These are phyloP conservation scores for Nannizziopsis barbatae DNA, from an alignment of 2,329 filamentous ascomycete genomes.

Conservation along the genomic window DNA sequence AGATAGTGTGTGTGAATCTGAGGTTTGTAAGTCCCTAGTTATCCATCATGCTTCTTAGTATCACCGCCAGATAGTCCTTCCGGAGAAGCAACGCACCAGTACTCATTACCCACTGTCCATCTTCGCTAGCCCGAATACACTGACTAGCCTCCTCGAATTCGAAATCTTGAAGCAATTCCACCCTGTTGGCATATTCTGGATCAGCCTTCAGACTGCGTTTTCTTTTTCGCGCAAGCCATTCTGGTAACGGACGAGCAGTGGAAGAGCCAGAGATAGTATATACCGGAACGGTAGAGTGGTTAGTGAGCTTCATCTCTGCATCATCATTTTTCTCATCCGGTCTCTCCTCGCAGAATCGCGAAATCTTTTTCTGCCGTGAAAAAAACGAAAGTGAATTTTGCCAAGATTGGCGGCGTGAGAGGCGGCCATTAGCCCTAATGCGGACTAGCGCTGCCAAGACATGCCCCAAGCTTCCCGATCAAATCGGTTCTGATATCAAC, in stretches of 20 bases:
- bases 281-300: constrained; percentile 71
- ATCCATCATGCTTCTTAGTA: neutral
- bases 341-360: neutral
- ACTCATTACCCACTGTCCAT: constrained; percentile 96
- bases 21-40: constrained; percentile 53
- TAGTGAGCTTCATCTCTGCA: constrained; percentile 38
- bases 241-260: constrained; percentile 75
- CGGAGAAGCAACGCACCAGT: constrained; percentile 48
- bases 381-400: constrained; percentile 5
- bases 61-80: neutral
- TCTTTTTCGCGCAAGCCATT: constrained; percentile 84
- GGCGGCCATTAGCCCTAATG: neutral
- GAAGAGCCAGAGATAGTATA: constrained; percentile 92
- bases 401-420: neutral
- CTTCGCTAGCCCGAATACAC: constrained; percentile 80
- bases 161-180: constrained; percentile 94
- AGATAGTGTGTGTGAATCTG: constrained; percentile 96
- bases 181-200: constrained; percentile 79
- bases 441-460: neutral
- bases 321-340: neutral
- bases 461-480: neutral
- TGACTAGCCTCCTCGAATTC: constrained; percentile 92
- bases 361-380: neutral
- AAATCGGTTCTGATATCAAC: constrained; percentile 4
- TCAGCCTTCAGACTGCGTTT: constrained; percentile 90